Base-by-base conservation (phyloP, 192 early-diverging fungal genomes). In the Chytriomyces confervae region DNA sequence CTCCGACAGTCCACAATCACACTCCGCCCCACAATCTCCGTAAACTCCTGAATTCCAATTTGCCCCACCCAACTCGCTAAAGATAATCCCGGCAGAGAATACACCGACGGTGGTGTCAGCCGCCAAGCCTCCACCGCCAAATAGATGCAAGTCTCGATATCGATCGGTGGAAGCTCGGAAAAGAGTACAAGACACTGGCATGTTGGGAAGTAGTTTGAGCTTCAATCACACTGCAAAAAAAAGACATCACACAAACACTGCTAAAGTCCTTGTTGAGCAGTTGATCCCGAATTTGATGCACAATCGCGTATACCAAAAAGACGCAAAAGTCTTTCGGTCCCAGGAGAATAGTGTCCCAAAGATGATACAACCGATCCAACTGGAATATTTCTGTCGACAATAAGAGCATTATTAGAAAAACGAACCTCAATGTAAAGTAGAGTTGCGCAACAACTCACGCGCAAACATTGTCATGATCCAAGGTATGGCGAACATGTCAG, bases 381-480 rank as follows among this genome's bases (percentile, higher is more conserved):
- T 93, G 89, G 77, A 95, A 94, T 7, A 94, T 90, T 75, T 95
- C 92, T 94, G 62, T 46, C 10, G n/a, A 53, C 13, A 23, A 67
- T 24, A n/a, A n/a, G 24, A 45, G 75, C 24, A 65, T 67, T 6
- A 6, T 29, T 46, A 6, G 46, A 36, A 74, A 72, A n/a, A 78
- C 20, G 68, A 46, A 27, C 46, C 16, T 1, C 51, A 6, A 5
- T 24, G 0, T 16, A 5, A 13, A 27, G 20, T 61, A n/a, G 2
- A 61, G 3, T 1, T 62, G 0, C 4, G 3, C 1, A 2, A 36
- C 36, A 36, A 81, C 84, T 91, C 88, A 92, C 91, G 92, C 7
- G 93, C 91, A 79, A 92, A 95, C 29, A 95, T 70, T 0, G 93
- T 95, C 83, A 95, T 85, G 73, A 95, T 92, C 81, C 93, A 95